Conservation (phyloP, 805 yeast genomes). For the Diddensiella caesifluorescens region DNA sequence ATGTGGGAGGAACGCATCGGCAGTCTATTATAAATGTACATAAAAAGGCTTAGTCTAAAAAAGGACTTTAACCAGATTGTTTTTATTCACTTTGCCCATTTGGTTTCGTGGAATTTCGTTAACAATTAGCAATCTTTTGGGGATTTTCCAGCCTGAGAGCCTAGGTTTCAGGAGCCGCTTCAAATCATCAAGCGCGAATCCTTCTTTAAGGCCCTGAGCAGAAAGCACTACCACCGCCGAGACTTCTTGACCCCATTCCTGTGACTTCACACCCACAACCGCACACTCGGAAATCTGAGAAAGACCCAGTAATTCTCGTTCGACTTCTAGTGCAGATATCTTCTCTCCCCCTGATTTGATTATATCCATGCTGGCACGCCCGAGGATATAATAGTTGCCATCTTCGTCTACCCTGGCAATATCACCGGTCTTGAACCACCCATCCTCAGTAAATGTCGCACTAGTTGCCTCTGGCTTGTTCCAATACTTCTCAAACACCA, state of each 20-base stretch:
- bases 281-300: conserved; percentile 28
- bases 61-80: conserved; percentile 26
- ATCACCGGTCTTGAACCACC: conserved; percentile 57
- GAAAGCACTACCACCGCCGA: conserved; percentile 27
- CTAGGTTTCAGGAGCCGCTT: conserved; percentile 24
- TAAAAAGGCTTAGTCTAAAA: conserved; percentile 9
- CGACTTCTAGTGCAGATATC: conserved; percentile 33
- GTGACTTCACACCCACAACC: conserved; percentile 30
- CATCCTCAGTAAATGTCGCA: conserved; percentile 41
- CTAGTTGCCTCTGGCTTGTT: conserved; percentile 44
- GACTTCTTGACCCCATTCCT: conserved; percentile 34
- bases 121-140: conserved; percentile 27
- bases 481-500: conserved; percentile 47
- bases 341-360: conserved; percentile 35
- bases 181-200: conserved; percentile 19
- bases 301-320: conserved; percentile 31
- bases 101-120: conserved; percentile 32
- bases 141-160: conserved; percentile 31
- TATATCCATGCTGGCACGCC: conserved; percentile 35
- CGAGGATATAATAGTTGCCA: conserved; percentile 45
- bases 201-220: conserved; percentile 15
- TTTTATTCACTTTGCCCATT: conserved; percentile 35
- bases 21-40: conserved; percentile 47
- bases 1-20: conserved; percentile 60
- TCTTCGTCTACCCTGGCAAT: conserved; percentile 42